phyloP scores from a whole-genome alignment of 768 basidiomycete species.

The Boletus subparvulus region DNA sequence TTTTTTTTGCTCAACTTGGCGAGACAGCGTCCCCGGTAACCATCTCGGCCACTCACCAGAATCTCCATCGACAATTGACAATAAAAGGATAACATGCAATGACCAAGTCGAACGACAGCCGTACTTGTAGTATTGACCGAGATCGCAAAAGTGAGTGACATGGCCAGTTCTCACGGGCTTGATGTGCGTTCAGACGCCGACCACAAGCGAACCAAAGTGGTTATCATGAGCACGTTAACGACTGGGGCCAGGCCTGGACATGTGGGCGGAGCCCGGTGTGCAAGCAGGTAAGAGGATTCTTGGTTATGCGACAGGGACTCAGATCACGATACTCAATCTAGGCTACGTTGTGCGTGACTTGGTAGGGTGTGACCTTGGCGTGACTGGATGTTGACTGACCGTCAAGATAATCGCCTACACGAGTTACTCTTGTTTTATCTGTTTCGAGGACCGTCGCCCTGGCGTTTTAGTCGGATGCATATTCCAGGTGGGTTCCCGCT shows the following conservation, averaged over 20 bases:
- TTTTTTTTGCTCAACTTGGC: constrained; percentile 11
- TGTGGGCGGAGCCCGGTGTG: not conserved
- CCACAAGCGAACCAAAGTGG: constrained; percentile 5
- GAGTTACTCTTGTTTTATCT: not conserved
- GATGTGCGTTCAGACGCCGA: not conserved
- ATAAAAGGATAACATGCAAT: not conserved
- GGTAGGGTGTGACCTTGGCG: not conserved
- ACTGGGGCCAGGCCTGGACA: not conserved
- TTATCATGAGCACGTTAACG: not conserved
- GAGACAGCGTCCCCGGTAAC: constrained; percentile 3
- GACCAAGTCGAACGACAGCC: not conserved
- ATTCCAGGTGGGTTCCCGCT: not conserved
- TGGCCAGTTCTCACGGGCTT: not conserved
- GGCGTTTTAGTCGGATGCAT: not conserved
- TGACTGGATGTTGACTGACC: not conserved
- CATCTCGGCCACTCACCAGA: constrained; percentile 7
- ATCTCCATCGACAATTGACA: not conserved
- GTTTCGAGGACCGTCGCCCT: not conserved
- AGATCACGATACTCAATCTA: too few species aligned
- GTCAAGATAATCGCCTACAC: too few species aligned
- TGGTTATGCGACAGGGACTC: not conserved
- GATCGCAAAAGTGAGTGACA: not conserved
- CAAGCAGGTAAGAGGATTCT: not conserved
- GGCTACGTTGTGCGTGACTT: not conserved
- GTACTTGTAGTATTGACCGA: not conserved